Conservation (phyloP, 1,284 basidiomycete genomes). For the Ustilago tritici region DNA sequence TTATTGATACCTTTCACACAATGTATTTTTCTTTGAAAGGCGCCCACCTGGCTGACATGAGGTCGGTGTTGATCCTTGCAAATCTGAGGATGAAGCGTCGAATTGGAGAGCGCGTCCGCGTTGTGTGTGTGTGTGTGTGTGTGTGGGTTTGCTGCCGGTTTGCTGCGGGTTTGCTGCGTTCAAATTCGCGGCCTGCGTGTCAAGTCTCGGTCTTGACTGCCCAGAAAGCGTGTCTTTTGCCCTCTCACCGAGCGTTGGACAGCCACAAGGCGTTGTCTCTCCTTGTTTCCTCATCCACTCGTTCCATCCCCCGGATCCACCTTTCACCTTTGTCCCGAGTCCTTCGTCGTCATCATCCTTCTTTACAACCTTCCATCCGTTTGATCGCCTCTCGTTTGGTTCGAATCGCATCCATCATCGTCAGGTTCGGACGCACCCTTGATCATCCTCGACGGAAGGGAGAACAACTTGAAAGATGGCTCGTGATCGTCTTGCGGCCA, state of each 20-base stretch:
- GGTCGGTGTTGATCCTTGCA: not conserved
- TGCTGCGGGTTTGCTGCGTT: not conserved
- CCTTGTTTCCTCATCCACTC: not conserved
- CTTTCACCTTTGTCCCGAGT: not conserved
- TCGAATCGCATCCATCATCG: not conserved
- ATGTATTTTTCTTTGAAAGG: not conserved
- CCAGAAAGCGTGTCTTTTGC: slow-evolving; percentile 7
- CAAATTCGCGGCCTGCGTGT: too few species aligned
- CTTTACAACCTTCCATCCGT: slow-evolving; percentile 2
- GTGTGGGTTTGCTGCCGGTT: not conserved
- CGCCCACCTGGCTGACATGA: too few species aligned
- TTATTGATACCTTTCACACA: too few species aligned
- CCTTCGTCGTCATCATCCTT: not conserved
- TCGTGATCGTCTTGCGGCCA: slow-evolving; percentile 59
- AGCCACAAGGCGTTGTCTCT: not conserved
- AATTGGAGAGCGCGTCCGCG: not conserved
- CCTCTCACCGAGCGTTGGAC: not conserved
- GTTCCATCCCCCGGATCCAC: not conserved
- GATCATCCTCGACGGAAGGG: not conserved
- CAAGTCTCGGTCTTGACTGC: slow-evolving; percentile 5
- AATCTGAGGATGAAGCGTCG: not conserved
- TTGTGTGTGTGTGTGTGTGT: slow-evolving; percentile 9
- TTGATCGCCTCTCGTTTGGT: not conserved
- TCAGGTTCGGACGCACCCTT: not conserved
- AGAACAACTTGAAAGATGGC: slow-evolving; percentile 38